These are phyloP conservation scores for Acanthochlamys bracteata DNA, from an alignment of 106 monocot species.

Conservation along the genomic window DNA sequence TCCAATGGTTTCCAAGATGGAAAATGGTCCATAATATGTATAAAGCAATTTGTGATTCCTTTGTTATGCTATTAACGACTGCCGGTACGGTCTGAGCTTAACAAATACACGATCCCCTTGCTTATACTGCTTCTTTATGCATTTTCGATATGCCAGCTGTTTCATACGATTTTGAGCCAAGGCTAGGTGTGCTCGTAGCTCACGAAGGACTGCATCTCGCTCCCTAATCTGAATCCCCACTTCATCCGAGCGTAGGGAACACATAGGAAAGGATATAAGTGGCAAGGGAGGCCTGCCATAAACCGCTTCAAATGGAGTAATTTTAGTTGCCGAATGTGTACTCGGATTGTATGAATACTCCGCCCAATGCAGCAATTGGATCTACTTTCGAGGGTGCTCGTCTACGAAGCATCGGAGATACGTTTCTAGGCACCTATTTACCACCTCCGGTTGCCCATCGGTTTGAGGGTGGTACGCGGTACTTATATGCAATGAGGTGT, in stretches of 20 bases:
- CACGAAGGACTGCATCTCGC: neutral
- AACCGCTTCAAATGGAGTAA: constrained; percentile 1
- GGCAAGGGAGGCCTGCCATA: neutral
- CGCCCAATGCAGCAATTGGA: neutral
- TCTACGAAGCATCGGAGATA: neutral
- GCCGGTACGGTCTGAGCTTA: neutral
- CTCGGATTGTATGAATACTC: neutral
- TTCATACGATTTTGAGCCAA: neutral
- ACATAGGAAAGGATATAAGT: neutral
- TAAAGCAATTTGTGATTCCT: neutral
- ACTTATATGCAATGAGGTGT: neutral
- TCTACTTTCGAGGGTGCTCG: neutral
- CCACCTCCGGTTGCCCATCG: neutral
- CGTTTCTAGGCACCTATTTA: neutral
- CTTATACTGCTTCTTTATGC: neutral
- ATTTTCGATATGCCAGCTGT: neutral
- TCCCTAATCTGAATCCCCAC: neutral
- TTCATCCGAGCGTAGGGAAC: neutral
- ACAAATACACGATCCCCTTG: neutral
- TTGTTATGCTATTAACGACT: neutral
- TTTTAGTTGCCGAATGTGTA: neutral
- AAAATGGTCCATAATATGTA: neutral
- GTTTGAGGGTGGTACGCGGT: neutral
- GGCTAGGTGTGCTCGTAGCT: neutral
- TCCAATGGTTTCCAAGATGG: neutral